Evolutionary conservation across 1,284 basidiomycete species (phyloP), one percentile per base, ranked within the genome.

Genomic region (Porodaedalea pini): DNA sequence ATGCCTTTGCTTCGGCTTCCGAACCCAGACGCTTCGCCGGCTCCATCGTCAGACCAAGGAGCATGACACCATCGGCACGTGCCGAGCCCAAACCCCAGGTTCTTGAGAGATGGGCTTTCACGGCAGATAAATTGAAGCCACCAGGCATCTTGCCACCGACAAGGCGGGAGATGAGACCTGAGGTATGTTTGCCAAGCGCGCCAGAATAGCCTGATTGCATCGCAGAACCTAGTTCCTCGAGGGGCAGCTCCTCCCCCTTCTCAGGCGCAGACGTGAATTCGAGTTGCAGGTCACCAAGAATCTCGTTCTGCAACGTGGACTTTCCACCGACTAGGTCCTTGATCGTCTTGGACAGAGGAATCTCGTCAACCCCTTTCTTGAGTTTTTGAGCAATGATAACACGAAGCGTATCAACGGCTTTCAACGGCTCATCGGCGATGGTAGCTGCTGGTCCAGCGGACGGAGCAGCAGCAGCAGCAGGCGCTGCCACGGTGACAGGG

Each of bases 291-390:
- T 97, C 93, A 52, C 94, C 94, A 48, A 98, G 78, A 62, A 98
- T 95, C 73, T 98, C 95, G 71, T 98, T 98, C 73, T 97, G 94
- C 58, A 99, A 78, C 0, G 97, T 98, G 23, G 95, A 98, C 77
- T 99, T 99, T 64, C 97, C 97, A 41, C 94, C 94, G 52, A 98
- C 94, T 60, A 98, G 88, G 69, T 99, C 96, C 75, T 98, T 98
- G 80, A 99, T 95, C 1, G 94, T 90, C 74, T 99, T 99, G 63
- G 85, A 82, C n/a, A 94, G 79, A 2, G 94, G 90, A 55, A 99
- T 78, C 66, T 98, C 96, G 54, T 87, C 81, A 36, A 94, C 81
- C 61, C 79, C 83, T 80, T 98, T 99, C 87, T 99, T 99, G 69
- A 99, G 79, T 76, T 99, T 98, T 77, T 99, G 96, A 1, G 96